Conservation (phyloP, 2,329 filamentous ascomycete species). For the Ceratocystis alfenasii region DNA sequence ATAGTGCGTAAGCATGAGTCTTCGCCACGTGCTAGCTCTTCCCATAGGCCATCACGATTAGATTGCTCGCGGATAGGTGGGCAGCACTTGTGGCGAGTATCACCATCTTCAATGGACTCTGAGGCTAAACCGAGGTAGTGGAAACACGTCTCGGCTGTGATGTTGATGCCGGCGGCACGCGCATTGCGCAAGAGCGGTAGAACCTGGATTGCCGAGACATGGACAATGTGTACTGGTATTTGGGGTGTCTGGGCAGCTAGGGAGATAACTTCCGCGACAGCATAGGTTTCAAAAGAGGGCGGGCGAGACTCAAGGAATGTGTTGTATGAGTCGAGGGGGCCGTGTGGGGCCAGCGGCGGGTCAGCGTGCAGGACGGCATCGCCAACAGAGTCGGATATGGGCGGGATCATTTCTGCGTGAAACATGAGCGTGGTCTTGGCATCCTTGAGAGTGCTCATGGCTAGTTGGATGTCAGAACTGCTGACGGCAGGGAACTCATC, state of each 20-base stretch:
- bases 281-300: slow-evolving; percentile 79
- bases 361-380: slow-evolving; percentile 60
- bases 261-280: slow-evolving; percentile 73
- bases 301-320: slow-evolving; percentile 90
- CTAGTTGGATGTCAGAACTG: slow-evolving; percentile 61
- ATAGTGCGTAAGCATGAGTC: slow-evolving; percentile 82
- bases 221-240: slow-evolving; percentile 84
- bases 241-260: slow-evolving; percentile 68
- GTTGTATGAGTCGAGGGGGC: slow-evolving; percentile 64
- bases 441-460: slow-evolving; percentile 68
- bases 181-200: slow-evolving; percentile 71
- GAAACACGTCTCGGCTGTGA: slow-evolving; percentile 92
- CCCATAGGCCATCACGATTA: slow-evolving; percentile 82
- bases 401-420: slow-evolving; percentile 96
- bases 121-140: slow-evolving; percentile 81
- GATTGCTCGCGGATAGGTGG: slow-evolving; percentile 71
- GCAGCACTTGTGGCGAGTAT: slow-evolving; percentile 91
- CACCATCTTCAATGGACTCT: slow-evolving; percentile 69
- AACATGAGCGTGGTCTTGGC: slow-evolving; percentile 92
- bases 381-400: slow-evolving; percentile 64
- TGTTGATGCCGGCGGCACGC: slow-evolving; percentile 60
- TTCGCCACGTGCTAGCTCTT: slow-evolving; percentile 50
- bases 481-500: slow-evolving; percentile 94
- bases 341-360: slow-evolving; percentile 57
- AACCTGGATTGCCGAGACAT: slow-evolving; percentile 77